phyloP scores from a whole-genome alignment of 441 rosid genomes.

The Adansonia gregorii region DNA sequence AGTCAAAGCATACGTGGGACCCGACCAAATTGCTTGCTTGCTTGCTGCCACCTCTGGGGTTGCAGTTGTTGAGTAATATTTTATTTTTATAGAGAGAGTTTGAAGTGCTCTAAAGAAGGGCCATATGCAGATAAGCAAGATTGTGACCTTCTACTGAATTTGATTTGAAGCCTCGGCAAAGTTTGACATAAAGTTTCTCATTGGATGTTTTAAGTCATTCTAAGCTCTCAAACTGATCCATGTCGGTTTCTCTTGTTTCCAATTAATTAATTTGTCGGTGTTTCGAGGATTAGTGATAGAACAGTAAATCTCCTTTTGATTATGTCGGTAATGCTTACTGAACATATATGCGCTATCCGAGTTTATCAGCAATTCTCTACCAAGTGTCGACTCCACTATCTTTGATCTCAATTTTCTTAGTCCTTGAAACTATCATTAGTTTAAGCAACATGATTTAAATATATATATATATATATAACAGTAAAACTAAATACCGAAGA shows the following conservation, averaged over 20 bases:
- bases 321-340: not conserved
- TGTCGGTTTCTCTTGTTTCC: not conserved
- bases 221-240: not conserved
- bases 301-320: not conserved
- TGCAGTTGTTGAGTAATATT: not conserved
- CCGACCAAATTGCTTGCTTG: not conserved
- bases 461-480: no score
- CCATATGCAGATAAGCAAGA: constrained; percentile 16
- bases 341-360: no score
- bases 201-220: not conserved
- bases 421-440: not conserved
- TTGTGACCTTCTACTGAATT: constrained; percentile 8
- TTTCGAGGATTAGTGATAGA: not conserved
- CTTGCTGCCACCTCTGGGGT: not conserved
- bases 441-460: no score
- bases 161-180: not conserved
- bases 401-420: not conserved
- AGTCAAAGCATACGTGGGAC: no score
- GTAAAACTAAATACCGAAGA: no score
- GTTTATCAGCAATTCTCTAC: no score
- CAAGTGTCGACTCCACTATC: not conserved
- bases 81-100: not conserved
- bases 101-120: not conserved
- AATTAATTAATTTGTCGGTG: not conserved
- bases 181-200: not conserved